A percentile compares a stretch with the other conserved stretches of the same genome.
Evolutionary conservation across 2,329 filamentous ascomycete genomes (phyloP).

Genomic region (Fusarium protoensiforme): DNA sequence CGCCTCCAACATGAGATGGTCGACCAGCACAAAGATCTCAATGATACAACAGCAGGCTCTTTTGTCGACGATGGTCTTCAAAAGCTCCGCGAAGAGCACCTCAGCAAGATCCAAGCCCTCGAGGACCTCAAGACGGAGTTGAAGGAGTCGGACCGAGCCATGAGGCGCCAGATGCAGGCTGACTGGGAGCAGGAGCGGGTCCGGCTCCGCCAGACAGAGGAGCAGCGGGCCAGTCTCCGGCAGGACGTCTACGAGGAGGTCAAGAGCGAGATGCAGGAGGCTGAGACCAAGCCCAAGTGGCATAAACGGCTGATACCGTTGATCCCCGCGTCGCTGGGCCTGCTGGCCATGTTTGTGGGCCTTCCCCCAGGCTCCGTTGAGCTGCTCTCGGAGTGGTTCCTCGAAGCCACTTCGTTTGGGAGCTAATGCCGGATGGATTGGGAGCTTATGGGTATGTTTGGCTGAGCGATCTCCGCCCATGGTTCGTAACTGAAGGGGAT

Average conservation of each 20-base stretch:
- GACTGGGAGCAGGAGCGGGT: background rate
- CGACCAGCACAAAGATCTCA: background rate
- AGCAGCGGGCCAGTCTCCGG: background rate
- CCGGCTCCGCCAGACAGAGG: background rate
- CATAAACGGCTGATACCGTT: background rate
- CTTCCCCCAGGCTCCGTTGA: background rate
- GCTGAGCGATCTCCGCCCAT: background rate
- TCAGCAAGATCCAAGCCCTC: background rate
- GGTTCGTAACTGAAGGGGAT: background rate
- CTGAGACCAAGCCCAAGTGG: background rate
- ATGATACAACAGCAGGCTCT: background rate
- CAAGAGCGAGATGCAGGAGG: background rate
- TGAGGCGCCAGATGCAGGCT: background rate
- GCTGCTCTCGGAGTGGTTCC: background rate
- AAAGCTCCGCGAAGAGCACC: background rate
- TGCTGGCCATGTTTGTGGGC: background rate
- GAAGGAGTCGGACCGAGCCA: background rate
- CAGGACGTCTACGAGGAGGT: background rate
- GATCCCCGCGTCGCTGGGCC: background rate
- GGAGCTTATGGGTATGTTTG: background rate
- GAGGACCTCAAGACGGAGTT: background rate
- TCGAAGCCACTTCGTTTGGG: background rate
- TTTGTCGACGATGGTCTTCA: background rate
- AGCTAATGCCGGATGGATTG: accelerated
- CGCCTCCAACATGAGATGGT: background rate